These are phyloP conservation scores for Colletotrichum ledebouriae DNA, from an alignment of 2,329 filamentous ascomycete species.

Conservation along the genomic window DNA sequence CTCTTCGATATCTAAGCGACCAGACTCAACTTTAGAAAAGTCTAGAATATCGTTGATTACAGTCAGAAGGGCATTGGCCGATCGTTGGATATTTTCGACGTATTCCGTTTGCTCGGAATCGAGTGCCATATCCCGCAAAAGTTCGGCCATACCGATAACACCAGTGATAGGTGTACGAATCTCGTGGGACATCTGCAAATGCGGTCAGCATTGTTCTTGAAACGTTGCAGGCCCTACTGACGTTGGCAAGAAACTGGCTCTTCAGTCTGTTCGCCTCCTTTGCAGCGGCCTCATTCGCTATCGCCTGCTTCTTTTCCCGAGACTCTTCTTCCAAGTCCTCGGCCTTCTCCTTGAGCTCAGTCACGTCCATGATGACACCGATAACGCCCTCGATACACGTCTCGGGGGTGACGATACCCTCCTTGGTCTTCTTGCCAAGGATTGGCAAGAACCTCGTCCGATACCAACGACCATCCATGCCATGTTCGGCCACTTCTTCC, in stretches of 20 bases:
- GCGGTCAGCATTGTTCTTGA: slow-evolving; percentile 2
- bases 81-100: slow-evolving; percentile 83
- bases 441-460: slow-evolving; percentile 79
- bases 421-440: slow-evolving; percentile 66
- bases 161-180: slow-evolving; percentile 84
- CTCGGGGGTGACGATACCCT: slow-evolving; percentile 60
- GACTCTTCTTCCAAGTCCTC: slow-evolving; percentile 73
- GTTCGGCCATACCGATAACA: slow-evolving; percentile 83
- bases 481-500: slow-evolving; percentile 75
- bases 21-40: slow-evolving; percentile 88
- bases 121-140: slow-evolving; percentile 77
- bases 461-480: slow-evolving; percentile 73
- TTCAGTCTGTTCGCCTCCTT: slow-evolving; percentile 86
- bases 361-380: slow-evolving; percentile 84
- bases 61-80: slow-evolving; percentile 83
- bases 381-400: slow-evolving; percentile 78
- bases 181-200: slow-evolving; percentile 77
- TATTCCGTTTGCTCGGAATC: slow-evolving; percentile 80
- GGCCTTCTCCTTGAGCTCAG: slow-evolving; percentile 76
- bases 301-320: slow-evolving; percentile 76
- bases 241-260: slow-evolving; percentile 81
- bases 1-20: slow-evolving; percentile 82
- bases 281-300: slow-evolving; percentile 82
- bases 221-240: slow-evolving; percentile 44
- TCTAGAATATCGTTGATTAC: slow-evolving; percentile 94